Evolutionary conservation across 1,284 basidiomycete species (phyloP).

Genomic region (Apiotrichum akiyoshidainum): DNA sequence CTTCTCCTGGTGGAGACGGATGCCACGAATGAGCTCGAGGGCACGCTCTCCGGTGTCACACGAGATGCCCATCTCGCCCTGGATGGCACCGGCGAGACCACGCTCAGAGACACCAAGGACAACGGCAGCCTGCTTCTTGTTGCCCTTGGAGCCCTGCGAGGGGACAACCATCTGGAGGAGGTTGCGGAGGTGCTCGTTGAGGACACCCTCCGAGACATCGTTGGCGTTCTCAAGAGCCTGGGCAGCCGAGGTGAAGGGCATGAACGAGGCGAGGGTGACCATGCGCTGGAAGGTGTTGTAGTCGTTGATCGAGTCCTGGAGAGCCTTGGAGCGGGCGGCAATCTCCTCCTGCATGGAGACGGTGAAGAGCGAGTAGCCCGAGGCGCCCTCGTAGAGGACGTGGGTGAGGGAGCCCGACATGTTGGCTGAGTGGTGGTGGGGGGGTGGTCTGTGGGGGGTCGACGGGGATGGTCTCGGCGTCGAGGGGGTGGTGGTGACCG

Average conservation of each 20-base stretch:
- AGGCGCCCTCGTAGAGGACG: conserved; percentile 90
- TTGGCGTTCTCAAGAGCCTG: conserved; percentile 96
- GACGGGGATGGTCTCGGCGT: neutral
- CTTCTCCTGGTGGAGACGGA: conserved; percentile 88
- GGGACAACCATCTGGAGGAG: conserved; percentile 86
- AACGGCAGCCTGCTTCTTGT: conserved; percentile 69
- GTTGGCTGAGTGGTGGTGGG: conserved; percentile 9
- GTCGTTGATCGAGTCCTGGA: conserved; percentile 83
- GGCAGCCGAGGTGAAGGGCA: conserved; percentile 91
- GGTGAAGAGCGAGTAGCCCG: conserved; percentile 92
- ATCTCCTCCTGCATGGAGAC: conserved; percentile 86
- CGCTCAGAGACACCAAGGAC: conserved; percentile 81
- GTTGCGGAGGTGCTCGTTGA: conserved; percentile 82
- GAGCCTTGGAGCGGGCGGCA: conserved; percentile 72
- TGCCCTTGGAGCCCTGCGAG: conserved; percentile 54
- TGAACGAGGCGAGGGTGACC: conserved; percentile 87
- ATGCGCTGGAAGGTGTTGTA: conserved; percentile 90
- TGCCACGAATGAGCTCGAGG: conserved; percentile 86
- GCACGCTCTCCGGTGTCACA: conserved; percentile 86
- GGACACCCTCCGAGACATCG: conserved; percentile 92
- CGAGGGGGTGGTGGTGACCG: conserved; percentile 5
- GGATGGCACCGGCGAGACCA: conserved; percentile 76
- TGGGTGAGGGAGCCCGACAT: conserved; percentile 63
- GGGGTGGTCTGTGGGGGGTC: conserved; percentile 3
- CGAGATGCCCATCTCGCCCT: conserved; percentile 68